These are phyloP conservation scores for Boletus patriciae DNA, from an alignment of 768 basidiomycete species.

Conservation along the genomic window DNA sequence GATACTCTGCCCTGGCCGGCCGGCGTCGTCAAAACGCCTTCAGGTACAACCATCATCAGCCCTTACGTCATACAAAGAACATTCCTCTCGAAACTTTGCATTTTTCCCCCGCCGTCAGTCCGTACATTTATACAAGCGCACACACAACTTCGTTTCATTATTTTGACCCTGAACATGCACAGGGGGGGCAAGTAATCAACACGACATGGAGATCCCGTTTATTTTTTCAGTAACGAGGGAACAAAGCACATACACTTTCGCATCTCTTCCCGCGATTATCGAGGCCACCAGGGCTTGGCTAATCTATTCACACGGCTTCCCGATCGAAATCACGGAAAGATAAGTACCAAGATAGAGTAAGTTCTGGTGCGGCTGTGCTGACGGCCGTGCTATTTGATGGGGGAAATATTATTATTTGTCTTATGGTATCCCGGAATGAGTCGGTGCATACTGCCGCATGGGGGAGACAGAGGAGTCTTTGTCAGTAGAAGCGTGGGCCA, in stretches of 20 bases:
- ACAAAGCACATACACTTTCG: neutral
- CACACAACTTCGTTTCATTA: neutral
- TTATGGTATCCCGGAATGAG: constrained; percentile 6
- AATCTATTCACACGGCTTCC: neutral
- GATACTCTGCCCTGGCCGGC: neutral
- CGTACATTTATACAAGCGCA: neutral
- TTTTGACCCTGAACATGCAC: neutral
- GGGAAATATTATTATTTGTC: neutral
- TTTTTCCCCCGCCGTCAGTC: constrained; percentile 9
- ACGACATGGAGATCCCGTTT: neutral
- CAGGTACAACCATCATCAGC: constrained; percentile 15
- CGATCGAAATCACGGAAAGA: constrained; percentile 18
- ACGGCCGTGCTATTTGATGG: neutral
- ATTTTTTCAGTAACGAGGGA: neutral
- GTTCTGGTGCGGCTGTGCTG: constrained; percentile 17
- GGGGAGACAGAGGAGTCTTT: neutral
- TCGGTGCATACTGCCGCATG: neutral
- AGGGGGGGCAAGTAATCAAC: constrained; percentile 7
- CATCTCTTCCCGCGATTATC: constrained; percentile 23
- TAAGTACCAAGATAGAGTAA: constrained; percentile 13
- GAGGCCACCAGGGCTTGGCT: constrained; percentile 5
- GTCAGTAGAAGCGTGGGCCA: neutral
- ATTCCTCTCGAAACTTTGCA: constrained; percentile 2
- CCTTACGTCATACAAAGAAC: constrained; percentile 15
- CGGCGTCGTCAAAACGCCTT: neutral